Conservation (phyloP, 169 alveolate genomes). For the Plasmodium berghei region DNA sequence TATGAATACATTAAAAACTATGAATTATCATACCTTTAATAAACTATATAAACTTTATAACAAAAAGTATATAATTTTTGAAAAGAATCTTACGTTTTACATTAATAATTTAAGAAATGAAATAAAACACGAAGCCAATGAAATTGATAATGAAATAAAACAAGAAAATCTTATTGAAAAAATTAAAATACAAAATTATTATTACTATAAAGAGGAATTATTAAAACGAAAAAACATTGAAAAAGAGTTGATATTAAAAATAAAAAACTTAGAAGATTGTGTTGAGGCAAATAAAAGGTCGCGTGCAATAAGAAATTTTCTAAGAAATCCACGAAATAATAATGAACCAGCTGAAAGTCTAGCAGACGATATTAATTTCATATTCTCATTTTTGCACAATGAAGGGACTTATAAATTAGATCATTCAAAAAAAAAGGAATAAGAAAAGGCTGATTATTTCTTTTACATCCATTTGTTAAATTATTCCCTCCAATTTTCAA, state of each 20-base stretch:
- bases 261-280: constrained; percentile 50
- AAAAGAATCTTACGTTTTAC: constrained; percentile 30
- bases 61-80: constrained; percentile 46
- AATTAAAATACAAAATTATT: constrained; percentile 40
- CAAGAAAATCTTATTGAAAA: constrained; percentile 41
- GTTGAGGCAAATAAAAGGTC: constrained; percentile 58
- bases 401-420: constrained; percentile 60
- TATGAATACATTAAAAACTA: constrained; percentile 39
- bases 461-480: too few relatives aligned
- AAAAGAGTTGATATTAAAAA: constrained; percentile 33
- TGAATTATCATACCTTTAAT: constrained; percentile 27
- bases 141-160: constrained; percentile 50
- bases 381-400: constrained; percentile 54
- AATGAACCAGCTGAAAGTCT: constrained; percentile 15
- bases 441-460: not conserved
- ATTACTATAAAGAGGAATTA: constrained; percentile 72
- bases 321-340: constrained; percentile 2
- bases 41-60: constrained; percentile 59
- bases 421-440: constrained; percentile 49
- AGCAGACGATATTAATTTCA: constrained; percentile 32
- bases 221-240: constrained; percentile 57
- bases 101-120: constrained; percentile 61
- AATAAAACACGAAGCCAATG: constrained; percentile 63
- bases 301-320: constrained; percentile 21
- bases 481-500: too few relatives aligned